Base-by-base conservation (phyloP, 495 filamentous ascomycete genomes). In the Hamigera avellanea region DNA sequence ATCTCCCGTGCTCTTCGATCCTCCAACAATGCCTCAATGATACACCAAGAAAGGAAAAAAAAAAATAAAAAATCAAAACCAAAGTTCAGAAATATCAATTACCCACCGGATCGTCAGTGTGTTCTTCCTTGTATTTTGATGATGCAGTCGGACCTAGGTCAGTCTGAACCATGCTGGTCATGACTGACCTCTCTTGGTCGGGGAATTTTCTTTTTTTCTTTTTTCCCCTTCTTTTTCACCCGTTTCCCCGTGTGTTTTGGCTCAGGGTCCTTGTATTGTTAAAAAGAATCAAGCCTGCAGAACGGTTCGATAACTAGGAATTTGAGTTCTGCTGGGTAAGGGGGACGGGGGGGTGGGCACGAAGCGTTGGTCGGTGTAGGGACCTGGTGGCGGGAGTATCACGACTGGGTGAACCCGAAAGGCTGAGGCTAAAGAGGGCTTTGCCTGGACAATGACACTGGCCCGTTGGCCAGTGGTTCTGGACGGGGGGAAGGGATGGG, bases 121-220 rank as follows among this genome's bases (percentile, higher is more conserved):
- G 46, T 30, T 63, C 56, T 54, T 64, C 52, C 51, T 66, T 66
- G 53, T 63, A 66, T 37, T 58, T 64, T 43, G 59, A 40, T 38
- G 53, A 41, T 29, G 52, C 17, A 10, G 54, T 44, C 53, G 56
- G 54, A 51, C 45, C 56, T 31, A 64, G 59, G 52, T 64, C 64
- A 53, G 62, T 53, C 47, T 63, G 64, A 54, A 66, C 57, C 59
- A 68, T 64, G 48, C 59, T 59, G 50, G 62, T 63, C 60, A 67
- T 55, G 45, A 51, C 52, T 52, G 53, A 52, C 51, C 54, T 52
- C 38, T 23, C 9, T 23, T 23, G 4, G 21, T 23, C 9, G 5
- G 28, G 28, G 14, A 12, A 30, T 6, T 30, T 30, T 15, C n/a
- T 13, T 30, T 30, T 30, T 30, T 6, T 30, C n/a, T 30, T 30